Evolutionary conservation across 306 rosid species (phyloP), one percentile per base, ranked within the genome.

Genomic region (Cucurbita pepo): DNA sequence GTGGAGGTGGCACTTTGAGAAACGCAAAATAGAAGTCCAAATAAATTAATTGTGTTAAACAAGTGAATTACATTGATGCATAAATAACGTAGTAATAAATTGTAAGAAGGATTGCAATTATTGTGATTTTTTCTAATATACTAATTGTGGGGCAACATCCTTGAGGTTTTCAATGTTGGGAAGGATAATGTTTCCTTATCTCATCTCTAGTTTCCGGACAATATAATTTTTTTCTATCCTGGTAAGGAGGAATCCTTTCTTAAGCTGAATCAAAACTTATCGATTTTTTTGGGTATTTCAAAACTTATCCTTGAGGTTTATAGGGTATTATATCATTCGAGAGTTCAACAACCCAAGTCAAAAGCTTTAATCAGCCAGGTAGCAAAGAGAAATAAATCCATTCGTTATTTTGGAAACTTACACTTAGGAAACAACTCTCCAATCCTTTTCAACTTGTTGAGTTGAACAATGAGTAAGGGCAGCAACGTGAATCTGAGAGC

Each of bases 1-100:
- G 77, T 75, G 94, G 94, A 84, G 91, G 88, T 77, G 98, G 97
- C 90, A 90, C 98, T 93, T 77, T 82, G 82, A 89, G 87, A 89
- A 85, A 81, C 72, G 83, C 81, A 83, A 81, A 79, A 79, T 22
- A 57, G 79, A 81, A 64, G 47, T 50, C 59, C 34, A 70, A 51
- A 6, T 25, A 70, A 48, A 70, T 16, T 51, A 36, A 30, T 21
- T 51, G 62, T 11, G 67, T n/a, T 54, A 73, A 48, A 48, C 38
- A 30, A 40, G 34, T 8, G 47, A 18, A n/a, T 15, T 2, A 40
- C 34, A 62, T 5, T 25, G 67, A 60, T 7, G 7, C 15, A 64
- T 3, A 41, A 65, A 65, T 3, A 44, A 44, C 54, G 18, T 45
- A 44, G 38, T 21, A 19, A 65, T 22, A 43, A 40, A 41, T 30